Evolutionary conservation across 2,329 filamentous ascomycete genomes (phyloP).

Genomic region (Monilinia laxa): DNA sequence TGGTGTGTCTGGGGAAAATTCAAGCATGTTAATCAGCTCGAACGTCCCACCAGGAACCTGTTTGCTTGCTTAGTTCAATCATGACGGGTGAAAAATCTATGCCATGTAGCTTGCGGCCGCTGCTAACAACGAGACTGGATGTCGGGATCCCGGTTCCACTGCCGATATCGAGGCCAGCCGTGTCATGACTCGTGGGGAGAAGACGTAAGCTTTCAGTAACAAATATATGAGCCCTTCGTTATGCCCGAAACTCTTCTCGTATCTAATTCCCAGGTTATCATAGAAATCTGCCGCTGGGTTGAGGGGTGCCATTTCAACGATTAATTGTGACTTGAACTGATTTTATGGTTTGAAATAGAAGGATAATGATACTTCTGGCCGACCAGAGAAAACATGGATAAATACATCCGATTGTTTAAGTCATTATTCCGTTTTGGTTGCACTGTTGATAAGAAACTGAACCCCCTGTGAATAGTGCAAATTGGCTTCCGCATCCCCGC

Average conservation of each 20-base stretch:
- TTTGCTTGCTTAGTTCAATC: conserved; percentile 16
- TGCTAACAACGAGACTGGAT: conserved; percentile 31
- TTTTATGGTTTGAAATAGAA: background rate
- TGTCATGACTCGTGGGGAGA: background rate
- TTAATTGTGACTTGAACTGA: background rate
- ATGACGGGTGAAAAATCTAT: conserved; percentile 42
- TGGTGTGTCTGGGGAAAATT: conserved; percentile 22
- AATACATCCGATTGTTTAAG: background rate
- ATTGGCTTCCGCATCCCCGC: background rate
- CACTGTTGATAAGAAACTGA: background rate
- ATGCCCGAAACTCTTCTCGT: conserved; percentile 12
- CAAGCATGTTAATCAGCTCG: conserved; percentile 26
- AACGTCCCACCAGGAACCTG: conserved; percentile 29
- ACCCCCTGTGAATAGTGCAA: conserved; percentile 4
- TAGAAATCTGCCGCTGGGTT: conserved; percentile 18
- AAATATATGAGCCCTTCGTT: conserved; percentile 14
- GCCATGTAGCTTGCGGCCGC: conserved; percentile 15
- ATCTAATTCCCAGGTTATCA: conserved; percentile 12
- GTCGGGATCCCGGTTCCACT: conserved; percentile 41
- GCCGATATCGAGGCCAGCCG: conserved; percentile 38
- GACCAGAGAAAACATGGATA: background rate
- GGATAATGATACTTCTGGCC: background rate
- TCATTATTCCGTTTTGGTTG: background rate
- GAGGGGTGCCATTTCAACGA: background rate
- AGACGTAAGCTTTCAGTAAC: conserved; percentile 5